A percentile compares a stretch with the other conserved stretches of the same genome.
Evolutionary conservation across 805 yeast species (phyloP).

Genomic region (Nakazawaea molendinolei): DNA sequence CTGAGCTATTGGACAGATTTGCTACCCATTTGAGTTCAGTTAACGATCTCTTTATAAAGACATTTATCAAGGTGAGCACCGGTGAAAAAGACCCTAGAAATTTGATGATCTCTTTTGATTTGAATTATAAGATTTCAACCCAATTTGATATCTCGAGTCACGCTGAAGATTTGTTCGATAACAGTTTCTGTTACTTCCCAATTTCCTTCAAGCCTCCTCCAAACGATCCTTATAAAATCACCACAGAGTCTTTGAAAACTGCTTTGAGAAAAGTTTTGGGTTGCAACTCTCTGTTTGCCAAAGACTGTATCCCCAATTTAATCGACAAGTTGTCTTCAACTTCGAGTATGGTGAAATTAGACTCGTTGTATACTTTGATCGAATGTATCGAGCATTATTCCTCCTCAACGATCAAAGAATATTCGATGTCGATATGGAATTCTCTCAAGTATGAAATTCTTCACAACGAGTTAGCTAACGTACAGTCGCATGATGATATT

Average conservation of each 20-base stretch:
- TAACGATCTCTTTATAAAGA: slow-evolving; percentile 38
- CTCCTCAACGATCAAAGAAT: slow-evolving; percentile 38
- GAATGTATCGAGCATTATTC: slow-evolving; percentile 50
- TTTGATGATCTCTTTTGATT: slow-evolving; percentile 58
- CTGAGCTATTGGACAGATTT: slow-evolving; percentile 26
- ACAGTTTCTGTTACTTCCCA: slow-evolving; percentile 92
- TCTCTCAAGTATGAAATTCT: slow-evolving; percentile 85
- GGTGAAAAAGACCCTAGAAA: slow-evolving; percentile 96
- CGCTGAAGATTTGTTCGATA: slow-evolving; percentile 73
- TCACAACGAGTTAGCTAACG: slow-evolving; percentile 51
- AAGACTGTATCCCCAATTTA: slow-evolving; percentile 69
- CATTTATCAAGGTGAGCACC: slow-evolving; percentile 62
- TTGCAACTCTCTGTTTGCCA: slow-evolving; percentile 55
- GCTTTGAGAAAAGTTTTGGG: slow-evolving; percentile 58
- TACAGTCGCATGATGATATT: slow-evolving; percentile 21
- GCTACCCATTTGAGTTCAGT: slow-evolving; percentile 18
- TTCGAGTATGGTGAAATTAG: slow-evolving; percentile 65
- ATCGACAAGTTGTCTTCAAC: slow-evolving; percentile 77
- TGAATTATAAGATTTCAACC: slow-evolving; percentile 42
- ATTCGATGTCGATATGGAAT: slow-evolving; percentile 79
- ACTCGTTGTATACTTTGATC: slow-evolving; percentile 58
- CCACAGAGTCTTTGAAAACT: slow-evolving; percentile 63
- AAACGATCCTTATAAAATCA: slow-evolving; percentile 79
- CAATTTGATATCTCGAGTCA: slow-evolving; percentile 33
- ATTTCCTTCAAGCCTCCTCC: slow-evolving; percentile 90